These are phyloP conservation scores for Daedalea quercina DNA, from an alignment of 768 basidiomycete species.

Conservation along the genomic window DNA sequence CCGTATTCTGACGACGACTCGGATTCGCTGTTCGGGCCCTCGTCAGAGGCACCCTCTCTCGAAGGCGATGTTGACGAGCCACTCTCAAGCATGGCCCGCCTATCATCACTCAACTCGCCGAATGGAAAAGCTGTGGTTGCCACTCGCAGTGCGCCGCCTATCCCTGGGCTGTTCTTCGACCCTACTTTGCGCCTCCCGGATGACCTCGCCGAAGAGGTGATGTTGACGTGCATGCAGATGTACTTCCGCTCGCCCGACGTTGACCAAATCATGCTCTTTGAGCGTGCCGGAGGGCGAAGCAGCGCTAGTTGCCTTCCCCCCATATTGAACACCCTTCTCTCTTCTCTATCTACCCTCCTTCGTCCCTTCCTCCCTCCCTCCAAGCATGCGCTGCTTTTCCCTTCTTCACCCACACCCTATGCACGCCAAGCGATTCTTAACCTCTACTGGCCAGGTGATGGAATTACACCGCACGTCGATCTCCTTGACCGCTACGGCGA, in stretches of 20 bases:
- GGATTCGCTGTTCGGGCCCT: background rate
- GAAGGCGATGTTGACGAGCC: background rate
- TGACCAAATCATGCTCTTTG: constrained; percentile 89
- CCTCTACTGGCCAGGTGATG: constrained; percentile 82
- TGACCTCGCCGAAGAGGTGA: constrained; percentile 43
- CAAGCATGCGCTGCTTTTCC: constrained; percentile 57
- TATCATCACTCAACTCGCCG: background rate
- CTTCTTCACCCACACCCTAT: constrained; percentile 29
- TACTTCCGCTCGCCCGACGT: constrained; percentile 46
- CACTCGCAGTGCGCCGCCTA: constrained; percentile 39
- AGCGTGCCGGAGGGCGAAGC: constrained; percentile 28
- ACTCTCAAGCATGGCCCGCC: background rate
- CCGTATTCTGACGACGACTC: background rate
- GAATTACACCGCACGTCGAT: constrained; percentile 86
- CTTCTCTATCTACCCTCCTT: constrained; percentile 41
- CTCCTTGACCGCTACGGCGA: constrained; percentile 79
- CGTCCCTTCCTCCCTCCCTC: constrained; percentile 40
- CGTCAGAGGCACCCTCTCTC: background rate
- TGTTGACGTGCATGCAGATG: constrained; percentile 44
- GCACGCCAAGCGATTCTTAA: constrained; percentile 89
- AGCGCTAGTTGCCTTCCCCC: constrained; percentile 43
- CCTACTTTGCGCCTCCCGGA: constrained; percentile 43
- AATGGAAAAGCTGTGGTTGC: constrained; percentile 14
- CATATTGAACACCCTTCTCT: constrained; percentile 48
- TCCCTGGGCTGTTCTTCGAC: constrained; percentile 59